Evolutionary conservation across 176 grass and related monocot genomes (phyloP).

Genomic region (Aechmea fasciata): DNA sequence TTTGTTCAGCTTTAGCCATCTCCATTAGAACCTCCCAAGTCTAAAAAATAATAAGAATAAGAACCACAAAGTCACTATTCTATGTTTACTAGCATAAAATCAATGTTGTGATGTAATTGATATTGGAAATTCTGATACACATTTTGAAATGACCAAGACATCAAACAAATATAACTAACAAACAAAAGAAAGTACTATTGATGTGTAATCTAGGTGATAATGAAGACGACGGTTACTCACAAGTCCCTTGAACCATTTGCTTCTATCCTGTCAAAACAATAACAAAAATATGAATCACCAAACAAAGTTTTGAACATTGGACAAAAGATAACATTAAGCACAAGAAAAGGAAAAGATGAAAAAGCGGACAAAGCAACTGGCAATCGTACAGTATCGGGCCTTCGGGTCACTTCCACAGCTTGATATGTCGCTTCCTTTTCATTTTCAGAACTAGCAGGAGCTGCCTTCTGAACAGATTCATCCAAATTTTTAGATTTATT

Average conservation of each 20-base stretch:
- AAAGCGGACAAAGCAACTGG: not conserved
- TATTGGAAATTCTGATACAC: no score
- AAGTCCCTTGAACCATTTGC: slow-evolving; percentile 59
- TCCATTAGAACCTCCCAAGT: slow-evolving; percentile 38
- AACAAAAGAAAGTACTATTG: not conserved
- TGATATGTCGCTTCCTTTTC: slow-evolving; percentile 6
- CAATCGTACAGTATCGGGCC: slow-evolving; percentile 10
- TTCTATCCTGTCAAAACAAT: slow-evolving; percentile 57
- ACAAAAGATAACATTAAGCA: not conserved
- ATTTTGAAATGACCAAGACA: no score
- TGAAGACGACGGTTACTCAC: slow-evolving; percentile 47
- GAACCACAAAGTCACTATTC: not conserved
- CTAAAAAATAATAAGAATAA: slow-evolving; percentile 35
- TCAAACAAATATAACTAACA: slow-evolving; percentile 6
- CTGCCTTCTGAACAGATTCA: not conserved
- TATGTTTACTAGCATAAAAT: no score
- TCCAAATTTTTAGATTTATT: not conserved
- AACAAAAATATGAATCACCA: slow-evolving; percentile 24
- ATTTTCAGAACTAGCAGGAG: slow-evolving; percentile 5
- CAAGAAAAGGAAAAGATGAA: not conserved
- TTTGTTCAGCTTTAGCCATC: slow-evolving; percentile 41
- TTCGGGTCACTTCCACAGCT: slow-evolving; percentile 14
- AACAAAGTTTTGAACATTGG: slow-evolving; percentile 15
- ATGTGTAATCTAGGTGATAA: slow-evolving; percentile 10
- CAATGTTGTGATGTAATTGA: no score